These are phyloP conservation scores for Davidsoniella virescens DNA, from an alignment of 2,329 filamentous ascomycete species.

Conservation along the genomic window DNA sequence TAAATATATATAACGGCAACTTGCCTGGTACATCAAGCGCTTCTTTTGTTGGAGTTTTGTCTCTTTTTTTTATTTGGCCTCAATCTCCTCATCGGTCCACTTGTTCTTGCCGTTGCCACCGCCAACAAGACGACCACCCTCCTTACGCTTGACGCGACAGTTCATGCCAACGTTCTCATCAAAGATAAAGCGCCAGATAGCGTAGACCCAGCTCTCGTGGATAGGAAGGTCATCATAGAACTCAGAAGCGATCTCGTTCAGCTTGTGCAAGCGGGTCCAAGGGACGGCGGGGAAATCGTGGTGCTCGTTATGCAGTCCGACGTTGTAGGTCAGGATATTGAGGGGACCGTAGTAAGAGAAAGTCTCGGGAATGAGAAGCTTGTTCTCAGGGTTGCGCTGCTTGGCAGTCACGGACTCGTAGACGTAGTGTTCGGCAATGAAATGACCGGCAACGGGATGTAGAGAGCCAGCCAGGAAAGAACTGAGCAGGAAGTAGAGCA, in stretches of 20 bases:
- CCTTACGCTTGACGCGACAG: conserved; percentile 82
- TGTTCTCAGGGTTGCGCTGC: conserved; percentile 40
- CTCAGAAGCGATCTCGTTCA: conserved; percentile 69
- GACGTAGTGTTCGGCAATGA: conserved; percentile 95
- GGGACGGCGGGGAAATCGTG: conserved; percentile 96
- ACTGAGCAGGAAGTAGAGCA: conserved; percentile 73
- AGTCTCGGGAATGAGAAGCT: conserved; percentile 68
- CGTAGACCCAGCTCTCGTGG: conserved; percentile 81
- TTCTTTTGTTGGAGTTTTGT: too few species aligned
- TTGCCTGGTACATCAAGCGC: too few species aligned
- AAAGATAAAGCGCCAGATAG: conserved; percentile 89
- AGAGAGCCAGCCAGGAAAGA: conserved; percentile 88
- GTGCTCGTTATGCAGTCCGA: conserved; percentile 95
- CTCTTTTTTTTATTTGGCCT: conserved; percentile 31
- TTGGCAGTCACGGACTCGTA: conserved; percentile 46
- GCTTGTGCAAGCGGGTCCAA: conserved; percentile 68
- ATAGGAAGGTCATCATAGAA: conserved; percentile 80
- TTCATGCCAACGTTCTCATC: conserved; percentile 80
- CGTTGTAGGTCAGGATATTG: conserved; percentile 90
- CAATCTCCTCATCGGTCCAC: conserved; percentile 36
- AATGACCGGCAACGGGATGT: conserved; percentile 90
- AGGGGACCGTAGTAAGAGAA: conserved; percentile 92
- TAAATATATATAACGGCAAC: too few species aligned
- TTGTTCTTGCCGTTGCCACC: conserved; percentile 43
- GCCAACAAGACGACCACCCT: conserved; percentile 50